Base-by-base conservation (phyloP, 805 yeast species). In the Komagataella pseudopastoris region DNA sequence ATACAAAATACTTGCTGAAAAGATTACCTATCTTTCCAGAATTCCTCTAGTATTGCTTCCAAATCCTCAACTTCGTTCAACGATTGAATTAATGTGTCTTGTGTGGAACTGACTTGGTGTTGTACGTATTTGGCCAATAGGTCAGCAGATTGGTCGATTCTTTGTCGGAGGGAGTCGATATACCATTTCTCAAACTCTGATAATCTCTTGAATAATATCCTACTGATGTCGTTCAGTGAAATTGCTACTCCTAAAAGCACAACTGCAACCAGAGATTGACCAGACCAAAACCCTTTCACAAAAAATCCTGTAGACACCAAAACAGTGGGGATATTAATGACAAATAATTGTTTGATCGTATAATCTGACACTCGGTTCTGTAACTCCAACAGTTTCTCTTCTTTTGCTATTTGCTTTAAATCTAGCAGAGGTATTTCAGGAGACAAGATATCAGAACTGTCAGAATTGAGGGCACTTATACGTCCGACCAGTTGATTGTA, bases 221-320 rank as follows among this genome's bases (percentile, higher is more conserved):
- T 50, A 30, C 53, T 49, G 50, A 55, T 52, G 36, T 63, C 71
- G 56, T 63, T 73, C 57, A 59, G 58, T 51, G 52, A 67, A 50
- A 76, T 67, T 57, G 62, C 72, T 56, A 70, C 66, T 60, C 76
- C 76, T 46, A 63, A 67, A 52, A 74, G 71, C 47, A 72, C 69
- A 56, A 70, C 69, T 68, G 71, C 75, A 54, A 70, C 65, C 59
- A 60, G 18, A 3, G 57, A 50, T 24, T 55, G 53, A 30, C 53
- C 23, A 1, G 53, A 54, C 23, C 53, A 39, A 20, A 24, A 23
- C 14, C 49, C 49, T 16, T 36, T 46, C 12, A 50, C 44, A 23
- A 46, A 30, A 7, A 50, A 45, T 23, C 23, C 44, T 16, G 49
- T 22, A 10, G 23, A 17, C 46, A 50, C 49, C 3, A 45, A 16